Percentiles rank a stretch among this genome's conserved stretches.
Conservation (phyloP, 2,329 filamentous ascomycete genomes). For the Parafenestella ontariensis region DNA sequence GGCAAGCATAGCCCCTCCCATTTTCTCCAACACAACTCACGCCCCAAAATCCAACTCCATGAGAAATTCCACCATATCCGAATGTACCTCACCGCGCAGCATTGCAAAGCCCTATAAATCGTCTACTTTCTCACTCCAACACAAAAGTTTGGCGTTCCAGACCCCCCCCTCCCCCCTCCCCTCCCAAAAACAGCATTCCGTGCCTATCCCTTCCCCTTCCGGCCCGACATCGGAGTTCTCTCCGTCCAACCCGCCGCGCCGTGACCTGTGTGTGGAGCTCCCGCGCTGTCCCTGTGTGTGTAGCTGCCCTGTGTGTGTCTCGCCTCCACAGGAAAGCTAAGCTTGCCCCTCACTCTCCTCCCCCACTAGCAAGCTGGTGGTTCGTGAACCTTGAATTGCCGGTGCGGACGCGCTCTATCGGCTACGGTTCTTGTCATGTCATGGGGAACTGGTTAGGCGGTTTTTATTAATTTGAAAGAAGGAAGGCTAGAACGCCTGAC, state of each 20-base stretch:
- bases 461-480: too few species aligned
- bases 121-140: background rate
- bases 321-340: too few species aligned
- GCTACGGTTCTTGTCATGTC: background rate
- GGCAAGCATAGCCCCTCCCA: background rate
- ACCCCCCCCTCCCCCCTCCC: background rate
- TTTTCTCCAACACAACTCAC: background rate
- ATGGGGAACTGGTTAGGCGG: background rate
- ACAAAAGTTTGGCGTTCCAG: background rate
- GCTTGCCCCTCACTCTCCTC: conserved; percentile 3
- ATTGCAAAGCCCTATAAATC: too few species aligned
- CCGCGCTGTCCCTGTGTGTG: too few species aligned
- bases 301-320: too few species aligned
- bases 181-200: background rate
- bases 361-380: background rate
- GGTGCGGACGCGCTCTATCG: background rate
- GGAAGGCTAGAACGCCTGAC: too few species aligned
- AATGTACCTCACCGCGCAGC: too few species aligned
- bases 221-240: background rate
- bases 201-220: background rate
- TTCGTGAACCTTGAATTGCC: background rate
- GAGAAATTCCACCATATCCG: too few species aligned
- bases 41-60: too few species aligned
- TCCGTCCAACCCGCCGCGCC: too few species aligned
- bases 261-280: too few species aligned